These are phyloP conservation scores for Citrus sp. DNA, from an alignment of 345 rosid genomes.

Conservation along the genomic window DNA sequence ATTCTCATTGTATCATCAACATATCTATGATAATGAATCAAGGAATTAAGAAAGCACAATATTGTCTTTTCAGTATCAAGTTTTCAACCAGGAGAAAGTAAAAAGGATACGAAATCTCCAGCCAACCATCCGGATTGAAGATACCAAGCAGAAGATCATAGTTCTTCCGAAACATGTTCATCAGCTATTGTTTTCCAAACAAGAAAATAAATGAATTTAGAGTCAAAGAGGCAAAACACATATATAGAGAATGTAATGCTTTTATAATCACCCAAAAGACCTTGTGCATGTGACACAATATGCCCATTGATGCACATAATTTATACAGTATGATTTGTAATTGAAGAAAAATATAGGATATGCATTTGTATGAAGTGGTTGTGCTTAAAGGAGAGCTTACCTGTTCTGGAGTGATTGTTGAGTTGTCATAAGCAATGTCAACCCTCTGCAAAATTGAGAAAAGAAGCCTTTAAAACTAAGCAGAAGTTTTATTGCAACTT, in stretches of 20 bases:
- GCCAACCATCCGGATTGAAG: conserved; percentile 85
- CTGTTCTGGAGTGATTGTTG: conserved; percentile 78
- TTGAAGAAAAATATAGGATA: neutral
- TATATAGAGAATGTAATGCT: too few species aligned
- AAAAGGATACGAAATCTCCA: conserved; percentile 87
- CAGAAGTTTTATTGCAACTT: neutral
- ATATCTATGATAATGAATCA: conserved; percentile 46
- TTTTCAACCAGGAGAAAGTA: neutral
- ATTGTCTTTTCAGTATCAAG: neutral
- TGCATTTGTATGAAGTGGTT: neutral
- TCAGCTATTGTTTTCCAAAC: conserved; percentile 44
- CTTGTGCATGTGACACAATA: too few species aligned
- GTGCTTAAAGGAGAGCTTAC: conserved; percentile 21
- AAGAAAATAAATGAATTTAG: neutral
- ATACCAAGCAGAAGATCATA: conserved; percentile 62
- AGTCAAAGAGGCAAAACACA: neutral
- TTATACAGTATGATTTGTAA: neutral
- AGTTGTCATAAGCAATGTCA: conserved; percentile 55
- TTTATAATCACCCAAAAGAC: too few species aligned
- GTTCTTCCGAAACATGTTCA: conserved; percentile 71
- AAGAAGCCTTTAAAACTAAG: conserved; percentile 1
- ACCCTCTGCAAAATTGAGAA: conserved; percentile 54
- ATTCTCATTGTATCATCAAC: conserved; percentile 70
- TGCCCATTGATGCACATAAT: too few species aligned
- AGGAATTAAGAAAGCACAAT: conserved; percentile 28